Evolutionary conservation across 306 rosid genomes (phyloP).

Genomic region (Vicia faba): DNA sequence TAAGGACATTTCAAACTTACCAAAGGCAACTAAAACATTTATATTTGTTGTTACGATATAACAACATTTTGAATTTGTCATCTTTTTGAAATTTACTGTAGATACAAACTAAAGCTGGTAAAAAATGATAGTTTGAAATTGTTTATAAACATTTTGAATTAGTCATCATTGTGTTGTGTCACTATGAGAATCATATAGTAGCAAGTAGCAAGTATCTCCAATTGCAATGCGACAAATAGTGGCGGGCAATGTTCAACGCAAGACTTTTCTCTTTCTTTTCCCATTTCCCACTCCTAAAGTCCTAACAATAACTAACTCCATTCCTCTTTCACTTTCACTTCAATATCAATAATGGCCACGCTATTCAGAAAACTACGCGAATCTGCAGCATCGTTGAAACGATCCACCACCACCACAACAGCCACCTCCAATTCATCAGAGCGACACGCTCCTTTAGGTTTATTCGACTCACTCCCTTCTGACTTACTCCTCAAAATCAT

Average conservation of each 20-base stretch:
- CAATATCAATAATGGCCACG: constrained; percentile 41
- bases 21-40: no score
- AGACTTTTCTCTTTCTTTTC: background rate
- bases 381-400: constrained; percentile 42
- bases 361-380: constrained; percentile 60
- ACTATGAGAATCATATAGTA: no score
- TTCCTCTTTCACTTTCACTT: background rate
- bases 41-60: no score
- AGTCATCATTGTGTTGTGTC: no score
- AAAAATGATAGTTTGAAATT: no score
- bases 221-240: background rate
- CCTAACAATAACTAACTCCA: constrained; percentile 1
- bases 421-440: background rate
- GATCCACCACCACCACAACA: background rate
- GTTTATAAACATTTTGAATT: no score
- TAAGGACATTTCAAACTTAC: no score
- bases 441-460: constrained; percentile 30
- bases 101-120: no score
- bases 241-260: background rate
- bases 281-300: background rate
- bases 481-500: constrained; percentile 65
- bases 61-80: no score
- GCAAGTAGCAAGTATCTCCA: background rate
- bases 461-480: constrained; percentile 58
- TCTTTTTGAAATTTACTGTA: no score